A percentile compares a stretch with the other conserved stretches of the same genome.
Evolutionary conservation across 768 basidiomycete genomes (phyloP).

Genomic region (Glaciozyma antarctica): DNA sequence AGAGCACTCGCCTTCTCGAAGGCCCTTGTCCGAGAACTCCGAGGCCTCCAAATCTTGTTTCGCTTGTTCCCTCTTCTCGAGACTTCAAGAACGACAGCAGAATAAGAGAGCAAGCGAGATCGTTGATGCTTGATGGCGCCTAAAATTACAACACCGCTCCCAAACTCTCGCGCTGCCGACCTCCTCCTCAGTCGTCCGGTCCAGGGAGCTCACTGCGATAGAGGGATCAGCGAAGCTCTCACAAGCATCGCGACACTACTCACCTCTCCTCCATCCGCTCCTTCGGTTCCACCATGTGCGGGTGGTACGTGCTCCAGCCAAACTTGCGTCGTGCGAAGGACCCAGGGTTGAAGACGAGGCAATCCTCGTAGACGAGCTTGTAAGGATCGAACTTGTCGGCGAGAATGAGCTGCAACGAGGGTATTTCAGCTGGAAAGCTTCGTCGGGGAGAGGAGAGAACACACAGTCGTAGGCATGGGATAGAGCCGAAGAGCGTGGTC

Average conservation of each 20-base stretch:
- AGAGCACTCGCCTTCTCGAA: too few species aligned
- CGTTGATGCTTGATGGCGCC: too few species aligned
- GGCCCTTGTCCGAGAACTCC: too few species aligned
- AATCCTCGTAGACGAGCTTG: constrained; percentile 92
- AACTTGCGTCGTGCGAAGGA: constrained; percentile 74
- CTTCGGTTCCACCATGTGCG: constrained; percentile 26
- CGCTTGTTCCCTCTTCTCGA: too few species aligned
- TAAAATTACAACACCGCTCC: too few species aligned
- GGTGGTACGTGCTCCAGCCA: constrained; percentile 69
- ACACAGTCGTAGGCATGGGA: constrained; percentile 81
- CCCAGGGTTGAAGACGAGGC: constrained; percentile 97
- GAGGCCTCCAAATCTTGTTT: too few species aligned
- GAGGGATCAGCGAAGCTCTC: not conserved
- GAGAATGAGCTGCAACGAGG: constrained; percentile 58
- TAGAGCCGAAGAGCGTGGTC: constrained; percentile 88
- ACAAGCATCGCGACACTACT: not conserved
- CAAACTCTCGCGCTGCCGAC: too few species aligned
- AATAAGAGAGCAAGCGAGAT: too few species aligned
- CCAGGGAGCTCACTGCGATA: not conserved
- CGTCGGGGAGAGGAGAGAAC: constrained; percentile 35
- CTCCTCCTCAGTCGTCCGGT: too few species aligned
- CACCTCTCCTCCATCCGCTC: constrained; percentile 30
- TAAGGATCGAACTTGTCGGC: constrained; percentile 96
- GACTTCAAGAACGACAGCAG: too few species aligned
- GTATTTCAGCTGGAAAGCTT: not conserved